Percentiles rank a stretch among this genome's conserved stretches.
These are phyloP conservation scores for Lichtheimia corymbifera DNA, from an alignment of 371 early-diverging fungal species.

Conservation along the genomic window DNA sequence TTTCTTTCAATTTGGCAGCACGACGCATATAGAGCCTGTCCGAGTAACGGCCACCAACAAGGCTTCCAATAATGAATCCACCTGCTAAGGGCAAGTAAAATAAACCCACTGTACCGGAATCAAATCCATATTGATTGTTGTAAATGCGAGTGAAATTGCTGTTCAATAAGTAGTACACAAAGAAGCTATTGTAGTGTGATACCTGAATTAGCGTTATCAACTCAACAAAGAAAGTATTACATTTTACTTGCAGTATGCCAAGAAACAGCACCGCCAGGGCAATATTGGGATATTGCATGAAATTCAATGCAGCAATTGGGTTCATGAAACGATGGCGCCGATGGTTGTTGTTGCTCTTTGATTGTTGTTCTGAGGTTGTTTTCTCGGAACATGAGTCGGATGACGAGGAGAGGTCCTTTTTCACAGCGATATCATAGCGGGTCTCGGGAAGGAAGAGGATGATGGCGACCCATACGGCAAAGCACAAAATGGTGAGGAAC, in stretches of 20 bases:
- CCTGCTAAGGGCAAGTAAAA: conserved; percentile 25
- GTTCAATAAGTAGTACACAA: conserved; percentile 23
- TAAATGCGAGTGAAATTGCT: conserved; percentile 28
- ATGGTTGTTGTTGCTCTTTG: not conserved
- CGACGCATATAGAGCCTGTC: conserved; percentile 29
- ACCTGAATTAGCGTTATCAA: not conserved
- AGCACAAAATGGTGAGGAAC: conserved; percentile 39
- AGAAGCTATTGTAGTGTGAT: conserved; percentile 14
- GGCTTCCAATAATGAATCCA: conserved; percentile 39
- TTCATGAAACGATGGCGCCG: conserved; percentile 5
- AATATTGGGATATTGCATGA: conserved; percentile 35
- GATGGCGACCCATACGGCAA: conserved; percentile 30
- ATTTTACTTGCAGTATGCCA: conserved; percentile 36
- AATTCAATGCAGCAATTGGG: conserved; percentile 30
- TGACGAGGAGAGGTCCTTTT: no score
- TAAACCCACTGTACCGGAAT: conserved; percentile 26
- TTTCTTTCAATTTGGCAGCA: conserved; percentile 16
- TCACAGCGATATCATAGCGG: conserved; percentile 1
- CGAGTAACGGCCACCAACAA: conserved; percentile 37
- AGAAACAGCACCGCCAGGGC: conserved; percentile 28
- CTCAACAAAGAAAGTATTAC: not conserved
- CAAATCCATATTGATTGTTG: conserved; percentile 25
- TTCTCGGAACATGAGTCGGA: no score
- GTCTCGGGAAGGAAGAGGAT: conserved; percentile 48
- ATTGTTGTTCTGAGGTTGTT: not conserved